These are phyloP conservation scores for Stagonosporopsis chrysanthemi DNA, from an alignment of 2,329 filamentous ascomycete genomes.

Conservation along the genomic window DNA sequence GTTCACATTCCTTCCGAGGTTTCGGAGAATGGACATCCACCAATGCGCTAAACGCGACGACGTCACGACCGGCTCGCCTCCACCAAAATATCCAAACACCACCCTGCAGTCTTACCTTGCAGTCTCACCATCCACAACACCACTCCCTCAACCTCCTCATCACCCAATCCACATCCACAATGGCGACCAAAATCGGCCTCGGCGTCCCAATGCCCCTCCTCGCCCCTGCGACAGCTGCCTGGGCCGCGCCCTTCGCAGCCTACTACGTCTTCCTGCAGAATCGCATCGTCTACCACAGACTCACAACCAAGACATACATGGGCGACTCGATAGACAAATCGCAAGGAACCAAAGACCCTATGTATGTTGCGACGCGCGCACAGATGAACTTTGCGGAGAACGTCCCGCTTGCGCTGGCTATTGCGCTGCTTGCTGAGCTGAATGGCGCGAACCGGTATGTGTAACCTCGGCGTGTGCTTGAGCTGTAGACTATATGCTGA, in stretches of 20 bases:
- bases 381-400: constrained; percentile 56
- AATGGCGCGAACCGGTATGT: constrained; percentile 51
- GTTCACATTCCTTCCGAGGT: neutral
- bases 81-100: neutral
- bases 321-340: constrained; percentile 33
- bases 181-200: constrained; percentile 44
- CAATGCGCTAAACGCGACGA: constrained; percentile 21
- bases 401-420: constrained; percentile 50
- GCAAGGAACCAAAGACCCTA: constrained; percentile 32
- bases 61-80: constrained; percentile 16
- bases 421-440: constrained; percentile 54
- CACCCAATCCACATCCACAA: constrained; percentile 13
- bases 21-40: constrained; percentile 1
- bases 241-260: constrained; percentile 51
- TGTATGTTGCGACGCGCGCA: constrained; percentile 48
- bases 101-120: neutral
- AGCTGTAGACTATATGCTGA: neutral
- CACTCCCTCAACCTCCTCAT: neutral
- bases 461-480: neutral
- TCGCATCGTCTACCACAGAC: constrained; percentile 48
- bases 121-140: neutral
- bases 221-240: constrained; percentile 50
- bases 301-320: constrained; percentile 21
- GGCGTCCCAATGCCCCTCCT: constrained; percentile 43
- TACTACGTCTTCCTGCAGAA: constrained; percentile 54